A percentile compares a stretch with the other conserved stretches of the same genome.
phyloP scores from a whole-genome alignment of 495 filamentous ascomycete species.

The Cairneyella variabilis region DNA sequence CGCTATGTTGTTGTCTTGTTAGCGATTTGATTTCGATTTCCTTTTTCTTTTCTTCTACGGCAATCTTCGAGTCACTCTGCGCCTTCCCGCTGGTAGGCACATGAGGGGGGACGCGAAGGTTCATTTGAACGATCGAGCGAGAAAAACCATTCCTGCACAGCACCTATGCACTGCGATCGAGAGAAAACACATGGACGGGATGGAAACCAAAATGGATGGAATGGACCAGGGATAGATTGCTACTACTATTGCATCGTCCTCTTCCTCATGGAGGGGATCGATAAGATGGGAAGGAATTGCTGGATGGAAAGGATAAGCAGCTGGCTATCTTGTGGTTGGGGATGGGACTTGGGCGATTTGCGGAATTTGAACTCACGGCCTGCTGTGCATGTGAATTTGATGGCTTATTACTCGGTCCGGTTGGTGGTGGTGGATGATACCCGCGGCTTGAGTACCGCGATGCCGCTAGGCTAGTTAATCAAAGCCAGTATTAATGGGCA shows the following conservation, averaged over 20 bases:
- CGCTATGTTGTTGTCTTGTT: slow-evolving; percentile 15
- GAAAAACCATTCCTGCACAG: slow-evolving; percentile 2
- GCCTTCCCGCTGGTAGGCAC: no score
- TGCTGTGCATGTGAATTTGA: background rate
- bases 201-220: slow-evolving; percentile 1
- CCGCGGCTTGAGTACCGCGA: background rate
- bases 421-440: background rate
- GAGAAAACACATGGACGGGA: background rate
- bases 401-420: background rate
- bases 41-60: slow-evolving; percentile 10
- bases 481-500: no score
- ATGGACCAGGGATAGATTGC: slow-evolving; percentile 2
- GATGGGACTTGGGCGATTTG: background rate
- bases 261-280: no score
- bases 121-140: no score
- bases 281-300: background rate
- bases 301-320: background rate
- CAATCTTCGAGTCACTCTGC: background rate
- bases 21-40: slow-evolving; percentile 22
- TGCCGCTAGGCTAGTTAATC: no score
- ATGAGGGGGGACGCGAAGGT: no score
- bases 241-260: background rate
- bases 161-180: background rate
- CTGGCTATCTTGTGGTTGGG: background rate
- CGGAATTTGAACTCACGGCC: background rate